Conservation (phyloP, 2,329 filamentous ascomycete genomes). For the Xylariaceae sp. region DNA sequence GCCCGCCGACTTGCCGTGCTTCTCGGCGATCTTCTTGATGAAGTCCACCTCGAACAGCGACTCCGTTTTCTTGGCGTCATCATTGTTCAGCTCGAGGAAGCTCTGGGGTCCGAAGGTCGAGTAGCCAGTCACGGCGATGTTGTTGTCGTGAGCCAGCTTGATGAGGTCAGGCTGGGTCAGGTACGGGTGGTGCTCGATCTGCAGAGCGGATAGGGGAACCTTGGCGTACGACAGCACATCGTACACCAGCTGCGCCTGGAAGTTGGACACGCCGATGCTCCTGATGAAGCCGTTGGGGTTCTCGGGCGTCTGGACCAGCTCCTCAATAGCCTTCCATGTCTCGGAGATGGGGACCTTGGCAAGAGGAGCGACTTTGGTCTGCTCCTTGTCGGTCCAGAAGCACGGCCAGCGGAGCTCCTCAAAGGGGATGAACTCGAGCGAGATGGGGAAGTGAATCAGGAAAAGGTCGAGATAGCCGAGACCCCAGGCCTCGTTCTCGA, state of each 20-base stretch:
- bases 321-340: slow-evolving; percentile 78
- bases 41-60: slow-evolving; percentile 32
- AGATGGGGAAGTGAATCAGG: slow-evolving; percentile 58
- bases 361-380: slow-evolving; percentile 40
- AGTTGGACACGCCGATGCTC: slow-evolving; percentile 80
- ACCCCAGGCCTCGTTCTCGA: slow-evolving; percentile 56
- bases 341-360: slow-evolving; percentile 69
- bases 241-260: slow-evolving; percentile 69
- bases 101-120: slow-evolving; percentile 56
- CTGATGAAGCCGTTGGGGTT: slow-evolving; percentile 58
- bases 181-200: slow-evolving; percentile 87
- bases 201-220: slow-evolving; percentile 68
- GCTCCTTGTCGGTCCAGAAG: slow-evolving; percentile 38
- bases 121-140: slow-evolving; percentile 57
- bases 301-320: slow-evolving; percentile 53
- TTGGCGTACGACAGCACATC: slow-evolving; percentile 74
- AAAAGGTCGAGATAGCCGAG: slow-evolving; percentile 65
- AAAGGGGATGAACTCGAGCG: slow-evolving; percentile 39
- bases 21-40: slow-evolving; percentile 49
- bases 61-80: slow-evolving; percentile 22
- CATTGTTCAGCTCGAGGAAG: slow-evolving; percentile 29
- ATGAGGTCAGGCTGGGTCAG: slow-evolving; percentile 52
- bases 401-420: slow-evolving; percentile 36
- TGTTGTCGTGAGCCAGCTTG: slow-evolving; percentile 49
- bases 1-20: slow-evolving; percentile 53